Conservation (phyloP, 176 grass and related monocot genomes). For the Chrysopogon serrulatus region DNA sequence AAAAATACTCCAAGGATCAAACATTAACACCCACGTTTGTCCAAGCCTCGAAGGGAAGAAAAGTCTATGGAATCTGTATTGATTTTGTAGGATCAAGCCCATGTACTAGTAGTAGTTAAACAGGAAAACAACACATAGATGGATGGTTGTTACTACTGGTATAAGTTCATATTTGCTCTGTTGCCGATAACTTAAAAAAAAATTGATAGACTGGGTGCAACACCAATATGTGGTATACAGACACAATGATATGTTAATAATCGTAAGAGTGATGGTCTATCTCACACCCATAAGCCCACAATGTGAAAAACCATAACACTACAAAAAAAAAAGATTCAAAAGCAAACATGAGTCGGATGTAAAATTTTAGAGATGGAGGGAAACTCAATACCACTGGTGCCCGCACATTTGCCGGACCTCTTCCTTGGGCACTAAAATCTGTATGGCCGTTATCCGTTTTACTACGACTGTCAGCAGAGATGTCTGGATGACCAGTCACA, state of each 20-base stretch:
- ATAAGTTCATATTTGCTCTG: neutral
- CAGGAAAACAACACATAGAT: neutral
- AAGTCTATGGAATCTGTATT: neutral
- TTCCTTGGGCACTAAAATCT: constrained; percentile 65
- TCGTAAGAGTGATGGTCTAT: neutral
- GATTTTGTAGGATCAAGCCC: constrained; percentile 8
- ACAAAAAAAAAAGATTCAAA: constrained; percentile 3
- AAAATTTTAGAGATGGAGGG: neutral
- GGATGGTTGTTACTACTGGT: neutral
- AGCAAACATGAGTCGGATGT: neutral
- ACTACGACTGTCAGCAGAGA: constrained; percentile 48
- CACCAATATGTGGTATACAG: neutral
- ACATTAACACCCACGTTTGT: neutral
- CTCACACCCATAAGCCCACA: neutral
- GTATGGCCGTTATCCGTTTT: constrained; percentile 45
- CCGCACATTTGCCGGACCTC: constrained; percentile 45
- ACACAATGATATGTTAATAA: neutral
- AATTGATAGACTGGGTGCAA: neutral
- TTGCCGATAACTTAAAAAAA: neutral
- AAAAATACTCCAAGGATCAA: neutral
- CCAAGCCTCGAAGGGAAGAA: neutral
- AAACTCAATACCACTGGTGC: constrained; percentile 48
- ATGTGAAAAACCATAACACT: neutral
- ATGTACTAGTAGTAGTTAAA: neutral
- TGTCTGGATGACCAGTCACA: constrained; percentile 66